A percentile compares a stretch with the other conserved stretches of the same genome.
phyloP scores from a whole-genome alignment of 352 stramenopile genomes.

The Phytopythium aichiense region DNA sequence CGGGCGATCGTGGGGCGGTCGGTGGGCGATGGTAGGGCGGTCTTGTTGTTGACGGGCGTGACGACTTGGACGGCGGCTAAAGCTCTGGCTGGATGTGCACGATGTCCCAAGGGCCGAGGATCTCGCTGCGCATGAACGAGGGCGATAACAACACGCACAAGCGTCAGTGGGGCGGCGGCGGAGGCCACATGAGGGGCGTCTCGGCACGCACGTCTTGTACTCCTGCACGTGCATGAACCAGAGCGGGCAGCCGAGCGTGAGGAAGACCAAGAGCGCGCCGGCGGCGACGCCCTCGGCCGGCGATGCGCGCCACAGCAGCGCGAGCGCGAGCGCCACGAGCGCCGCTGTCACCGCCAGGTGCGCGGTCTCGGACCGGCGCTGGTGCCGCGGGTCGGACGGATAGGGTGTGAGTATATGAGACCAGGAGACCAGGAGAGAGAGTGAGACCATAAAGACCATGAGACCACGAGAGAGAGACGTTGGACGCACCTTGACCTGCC shows the following conservation, averaged over 20 bases:
- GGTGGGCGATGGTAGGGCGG: too few relatives aligned
- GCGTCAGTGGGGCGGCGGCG: conserved; percentile 15
- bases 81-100: conserved; percentile 70
- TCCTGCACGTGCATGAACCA: conserved; percentile 90
- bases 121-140: conserved; percentile 51
- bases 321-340: conserved; percentile 68
- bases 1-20: background rate
- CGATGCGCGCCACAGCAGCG: conserved; percentile 76
- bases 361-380: conserved; percentile 62
- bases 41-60: conserved; percentile 15
- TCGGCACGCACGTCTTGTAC: conserved; percentile 85
- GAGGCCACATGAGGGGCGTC: too few relatives aligned
- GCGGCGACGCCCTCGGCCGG: conserved; percentile 55
- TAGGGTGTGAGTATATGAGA: conserved; percentile 3
- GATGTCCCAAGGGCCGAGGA: conserved; percentile 91
- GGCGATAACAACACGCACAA: conserved; percentile 4
- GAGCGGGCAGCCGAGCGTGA: conserved; percentile 84
- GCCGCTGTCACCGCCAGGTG: conserved; percentile 64
- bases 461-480: background rate
- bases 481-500: conserved; percentile 67
- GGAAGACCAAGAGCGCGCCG: conserved; percentile 67
- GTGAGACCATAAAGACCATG: background rate
- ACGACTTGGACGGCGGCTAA: conserved; percentile 4
- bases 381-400: background rate
- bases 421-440: too few relatives aligned